Evolutionary conservation across 345 rosid genomes (phyloP).

Genomic region (Lenwebbia sp.): DNA sequence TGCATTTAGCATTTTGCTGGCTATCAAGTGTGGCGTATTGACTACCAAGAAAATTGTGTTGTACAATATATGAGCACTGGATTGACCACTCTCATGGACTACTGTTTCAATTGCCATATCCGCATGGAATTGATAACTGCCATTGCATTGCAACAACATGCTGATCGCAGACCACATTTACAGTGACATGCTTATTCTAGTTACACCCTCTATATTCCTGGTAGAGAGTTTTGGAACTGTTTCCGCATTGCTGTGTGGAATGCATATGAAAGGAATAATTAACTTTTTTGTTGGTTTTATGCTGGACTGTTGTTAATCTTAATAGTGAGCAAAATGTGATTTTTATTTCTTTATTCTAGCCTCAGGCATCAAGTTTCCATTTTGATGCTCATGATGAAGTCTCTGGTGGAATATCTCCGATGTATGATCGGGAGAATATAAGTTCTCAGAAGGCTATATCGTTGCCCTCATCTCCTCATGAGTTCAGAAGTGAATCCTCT

Average conservation of each 20-base stretch:
- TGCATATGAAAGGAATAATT: background rate
- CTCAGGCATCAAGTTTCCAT: slow-evolving; percentile 53
- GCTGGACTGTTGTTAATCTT: background rate
- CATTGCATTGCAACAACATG: background rate
- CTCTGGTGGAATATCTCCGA: slow-evolving; percentile 56
- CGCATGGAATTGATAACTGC: background rate
- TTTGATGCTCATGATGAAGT: slow-evolving; percentile 49
- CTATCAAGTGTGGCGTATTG: background rate
- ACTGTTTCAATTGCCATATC: background rate
- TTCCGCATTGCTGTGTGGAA: background rate
- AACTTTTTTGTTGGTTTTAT: background rate
- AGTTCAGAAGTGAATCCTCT: slow-evolving; percentile 48
- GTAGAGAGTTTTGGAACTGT: background rate
- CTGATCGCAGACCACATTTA: background rate
- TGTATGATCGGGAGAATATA: slow-evolving; percentile 38
- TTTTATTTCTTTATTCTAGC: background rate
- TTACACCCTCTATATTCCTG: background rate
- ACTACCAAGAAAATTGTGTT: background rate
- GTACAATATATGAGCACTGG: background rate
- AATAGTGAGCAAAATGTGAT: background rate
- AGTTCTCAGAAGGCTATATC: slow-evolving; percentile 91
- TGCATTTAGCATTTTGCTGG: background rate
- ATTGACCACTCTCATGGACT: background rate
- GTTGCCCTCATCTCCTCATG: slow-evolving; percentile 86
- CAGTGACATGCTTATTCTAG: background rate